Evolutionary conservation across 1,284 basidiomycete genomes (phyloP).

Genomic region (Malassezia arunalokei): DNA sequence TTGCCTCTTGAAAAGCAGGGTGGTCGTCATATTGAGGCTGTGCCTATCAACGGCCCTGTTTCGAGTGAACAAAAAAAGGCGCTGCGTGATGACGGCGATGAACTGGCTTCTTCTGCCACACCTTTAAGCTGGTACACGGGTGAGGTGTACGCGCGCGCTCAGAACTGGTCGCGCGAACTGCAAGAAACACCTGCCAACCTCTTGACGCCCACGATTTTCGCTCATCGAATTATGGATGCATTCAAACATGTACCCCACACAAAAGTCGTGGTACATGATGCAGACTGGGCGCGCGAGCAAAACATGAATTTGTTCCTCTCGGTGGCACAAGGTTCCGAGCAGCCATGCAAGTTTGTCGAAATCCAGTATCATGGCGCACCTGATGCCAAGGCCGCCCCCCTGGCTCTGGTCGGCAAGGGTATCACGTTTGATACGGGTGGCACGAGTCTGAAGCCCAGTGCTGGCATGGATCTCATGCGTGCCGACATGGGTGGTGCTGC

Average conservation of each 20-base stretch:
- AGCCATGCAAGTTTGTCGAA: slow-evolving; percentile 76
- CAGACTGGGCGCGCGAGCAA: slow-evolving; percentile 72
- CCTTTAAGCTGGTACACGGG: slow-evolving; percentile 42
- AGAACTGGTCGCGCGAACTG: slow-evolving; percentile 74
- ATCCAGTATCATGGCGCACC: slow-evolving; percentile 70
- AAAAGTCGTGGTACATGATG: slow-evolving; percentile 61
- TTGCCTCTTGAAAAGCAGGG: slow-evolving; percentile 29
- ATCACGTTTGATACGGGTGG: slow-evolving; percentile 61
- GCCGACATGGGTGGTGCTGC: slow-evolving; percentile 54
- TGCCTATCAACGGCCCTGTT: slow-evolving; percentile 24
- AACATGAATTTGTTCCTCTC: slow-evolving; percentile 81
- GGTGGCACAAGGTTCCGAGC: slow-evolving; percentile 66
- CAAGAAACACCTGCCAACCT: slow-evolving; percentile 71
- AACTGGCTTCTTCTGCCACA: slow-evolving; percentile 22
- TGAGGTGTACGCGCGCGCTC: slow-evolving; percentile 59
- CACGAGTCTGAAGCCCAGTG: slow-evolving; percentile 67
- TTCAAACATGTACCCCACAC: slow-evolving; percentile 61
- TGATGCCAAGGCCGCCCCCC: slow-evolving; percentile 53
- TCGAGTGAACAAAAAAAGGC: slow-evolving; percentile 30
- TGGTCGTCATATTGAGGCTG: slow-evolving; percentile 31
- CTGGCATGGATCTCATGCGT: slow-evolving; percentile 52
- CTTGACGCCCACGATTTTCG: slow-evolving; percentile 53
- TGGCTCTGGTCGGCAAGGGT: slow-evolving; percentile 71
- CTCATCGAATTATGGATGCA: slow-evolving; percentile 58
- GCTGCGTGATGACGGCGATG: slow-evolving; percentile 33